Percentiles rank a stretch among this genome's conserved stretches.
Evolutionary conservation across 352 stramenopile genomes (phyloP).

Genomic region (Globisporangium okanoganense): DNA sequence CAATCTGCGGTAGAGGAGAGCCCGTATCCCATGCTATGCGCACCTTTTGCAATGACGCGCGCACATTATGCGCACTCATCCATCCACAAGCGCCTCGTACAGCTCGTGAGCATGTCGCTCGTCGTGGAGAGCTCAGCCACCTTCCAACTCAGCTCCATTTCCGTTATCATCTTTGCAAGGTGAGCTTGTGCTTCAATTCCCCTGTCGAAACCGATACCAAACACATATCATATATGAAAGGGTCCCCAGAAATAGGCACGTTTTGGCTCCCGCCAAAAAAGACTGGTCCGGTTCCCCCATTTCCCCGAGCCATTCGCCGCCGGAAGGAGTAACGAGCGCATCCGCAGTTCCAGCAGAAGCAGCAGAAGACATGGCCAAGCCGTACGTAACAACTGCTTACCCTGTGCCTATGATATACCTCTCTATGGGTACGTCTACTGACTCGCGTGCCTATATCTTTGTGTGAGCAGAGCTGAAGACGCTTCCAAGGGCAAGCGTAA

Average conservation of each 20-base stretch:
- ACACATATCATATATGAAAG: not conserved
- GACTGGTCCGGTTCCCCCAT: slow-evolving; percentile 6
- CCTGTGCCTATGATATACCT: not conserved
- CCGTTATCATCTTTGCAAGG: not conserved
- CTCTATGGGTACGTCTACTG: not conserved
- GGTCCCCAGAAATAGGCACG: slow-evolving; percentile 1
- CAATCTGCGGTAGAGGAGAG: not conserved
- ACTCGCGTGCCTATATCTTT: not conserved
- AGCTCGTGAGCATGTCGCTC: too few species aligned
- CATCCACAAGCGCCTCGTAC: not conserved
- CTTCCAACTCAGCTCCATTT: not conserved
- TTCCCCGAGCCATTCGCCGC: slow-evolving; percentile 5
- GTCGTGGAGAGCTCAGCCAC: not conserved
- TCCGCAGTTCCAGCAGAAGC: too few species aligned
- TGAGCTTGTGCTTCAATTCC: not conserved
- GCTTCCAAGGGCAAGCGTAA: slow-evolving; percentile 43
- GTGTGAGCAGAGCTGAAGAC: slow-evolving; percentile 27
- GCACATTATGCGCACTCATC: not conserved
- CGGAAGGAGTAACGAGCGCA: not conserved
- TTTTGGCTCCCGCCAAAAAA: slow-evolving; percentile 1
- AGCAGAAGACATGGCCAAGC: slow-evolving; percentile 21
- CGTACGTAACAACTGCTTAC: slow-evolving; percentile 20
- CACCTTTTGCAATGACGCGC: not conserved
- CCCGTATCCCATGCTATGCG: not conserved
- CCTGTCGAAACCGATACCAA: not conserved